phyloP scores from a whole-genome alignment of 2,329 filamentous ascomycete species.

The Daldinia sp. region DNA sequence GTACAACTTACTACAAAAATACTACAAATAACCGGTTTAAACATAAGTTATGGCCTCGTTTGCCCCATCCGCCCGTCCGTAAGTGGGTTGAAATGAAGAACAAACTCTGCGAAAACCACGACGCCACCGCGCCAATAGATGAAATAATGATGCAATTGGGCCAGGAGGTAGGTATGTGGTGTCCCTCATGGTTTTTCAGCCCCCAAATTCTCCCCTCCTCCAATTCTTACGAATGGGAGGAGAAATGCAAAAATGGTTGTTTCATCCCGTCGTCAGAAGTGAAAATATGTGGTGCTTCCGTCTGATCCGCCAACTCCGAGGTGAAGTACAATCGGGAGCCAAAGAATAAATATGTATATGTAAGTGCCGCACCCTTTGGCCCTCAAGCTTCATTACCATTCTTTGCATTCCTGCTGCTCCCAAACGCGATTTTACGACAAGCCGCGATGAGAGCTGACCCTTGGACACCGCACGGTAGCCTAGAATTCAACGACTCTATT shows the following conservation, averaged over 20 bases:
- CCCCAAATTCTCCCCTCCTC: neutral
- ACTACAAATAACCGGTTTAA: neutral
- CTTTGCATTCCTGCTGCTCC: neutral
- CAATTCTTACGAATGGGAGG: neutral
- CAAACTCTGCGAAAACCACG: slow-evolving; percentile 20
- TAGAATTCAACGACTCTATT: neutral
- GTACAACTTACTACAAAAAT: slow-evolving; percentile 19
- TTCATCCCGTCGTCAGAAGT: slow-evolving; percentile 32
- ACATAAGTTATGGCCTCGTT: neutral
- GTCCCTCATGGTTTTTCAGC: slow-evolving; percentile 7
- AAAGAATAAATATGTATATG: slow-evolving; percentile 17
- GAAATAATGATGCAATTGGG: slow-evolving; percentile 22
- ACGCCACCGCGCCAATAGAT: slow-evolving; percentile 27
- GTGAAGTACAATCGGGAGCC: slow-evolving; percentile 7
- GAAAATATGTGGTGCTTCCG: slow-evolving; percentile 1
- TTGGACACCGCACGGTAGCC: neutral
- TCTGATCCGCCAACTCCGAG: slow-evolving; percentile 11
- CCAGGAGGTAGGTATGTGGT: neutral
- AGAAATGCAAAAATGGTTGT: slow-evolving; percentile 10
- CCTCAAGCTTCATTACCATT: neutral
- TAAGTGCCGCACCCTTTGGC: neutral
- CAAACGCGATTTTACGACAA: neutral
- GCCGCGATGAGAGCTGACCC: neutral
- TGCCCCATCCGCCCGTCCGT: neutral
- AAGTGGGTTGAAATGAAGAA: neutral